phyloP scores from a whole-genome alignment of 2,329 filamentous ascomycete species.

The Chaetomiaceae sp. region DNA sequence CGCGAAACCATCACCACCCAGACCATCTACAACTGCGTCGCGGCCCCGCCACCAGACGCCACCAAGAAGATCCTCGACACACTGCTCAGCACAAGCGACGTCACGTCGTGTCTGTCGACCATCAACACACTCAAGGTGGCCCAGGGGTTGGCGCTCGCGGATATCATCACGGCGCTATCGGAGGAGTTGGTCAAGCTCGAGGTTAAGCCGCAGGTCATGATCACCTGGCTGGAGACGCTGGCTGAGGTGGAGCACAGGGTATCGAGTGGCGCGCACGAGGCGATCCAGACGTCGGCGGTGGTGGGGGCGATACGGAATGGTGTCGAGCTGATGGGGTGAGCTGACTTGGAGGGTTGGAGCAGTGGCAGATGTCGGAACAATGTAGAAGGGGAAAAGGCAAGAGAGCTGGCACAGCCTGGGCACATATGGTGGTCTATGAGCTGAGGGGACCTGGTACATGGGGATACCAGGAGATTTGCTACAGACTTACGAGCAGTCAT shows the following conservation, averaged over 20 bases:
- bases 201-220: conserved; percentile 79
- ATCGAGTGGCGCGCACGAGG: conserved; percentile 80
- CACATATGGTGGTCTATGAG: too few relatives aligned
- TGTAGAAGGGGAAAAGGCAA: too few relatives aligned
- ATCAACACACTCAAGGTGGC: conserved; percentile 82
- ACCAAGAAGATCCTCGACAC: conserved; percentile 81
- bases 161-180: conserved; percentile 82
- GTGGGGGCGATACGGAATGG: conserved; percentile 85
- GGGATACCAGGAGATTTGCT: too few relatives aligned
- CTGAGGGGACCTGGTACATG: too few relatives aligned
- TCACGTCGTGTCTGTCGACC: conserved; percentile 82
- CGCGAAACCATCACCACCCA: conserved; percentile 81
- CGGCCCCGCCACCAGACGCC: conserved; percentile 85
- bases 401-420: too few relatives aligned
- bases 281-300: conserved; percentile 85
- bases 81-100: conserved; percentile 76
- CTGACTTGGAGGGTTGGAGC: too few relatives aligned
- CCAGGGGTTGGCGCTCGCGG: conserved; percentile 84
- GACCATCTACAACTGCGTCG: conserved; percentile 96
- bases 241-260: conserved; percentile 91
- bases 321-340: conserved; percentile 61
- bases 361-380: too few relatives aligned
- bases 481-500: too few relatives aligned
- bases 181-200: conserved; percentile 81
- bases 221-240: conserved; percentile 85